Evolutionary conservation across 2,329 filamentous ascomycete genomes (phyloP), one percentile per base, ranked within the genome.

Genomic region (Fusarium drepaniforme): DNA sequence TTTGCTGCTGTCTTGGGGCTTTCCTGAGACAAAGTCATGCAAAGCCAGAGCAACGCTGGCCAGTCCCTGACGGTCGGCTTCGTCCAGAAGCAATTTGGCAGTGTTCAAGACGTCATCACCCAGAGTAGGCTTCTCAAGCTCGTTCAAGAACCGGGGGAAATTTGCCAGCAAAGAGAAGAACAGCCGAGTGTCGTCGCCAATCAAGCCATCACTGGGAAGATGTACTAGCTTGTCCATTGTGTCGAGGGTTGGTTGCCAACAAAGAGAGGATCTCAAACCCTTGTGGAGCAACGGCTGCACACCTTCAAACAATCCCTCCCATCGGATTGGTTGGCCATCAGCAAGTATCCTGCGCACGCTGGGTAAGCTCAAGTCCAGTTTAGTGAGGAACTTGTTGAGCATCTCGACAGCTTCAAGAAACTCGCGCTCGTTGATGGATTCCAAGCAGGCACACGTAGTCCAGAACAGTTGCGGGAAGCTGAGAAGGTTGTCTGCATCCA

Each of bases 391-490:
- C 79, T 94, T 93, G 68, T 97, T 94, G 12, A 99, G 88, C 94
- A 99, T 98, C 63, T 94, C 93, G 15, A 98, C 87, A 25, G 94
- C 95, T 81, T 98, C 97, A 72, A 97, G 90, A 73, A 98, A 99
- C 80, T 99, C 97, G 25, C 93, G 90, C 83, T 99, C 97, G 75
- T 98, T 97, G 79, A 98, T 97, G 0, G 97, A 98, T 80, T 98
- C 96, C 23, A 99, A 86, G 81, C 97, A 99, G 13, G 97, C 97
- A 79, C 96, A 98, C 0, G 94, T 98, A 1, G 96, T 97, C 97
- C 97, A 99, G 83, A 99, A 98, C 1, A 99, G 87, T 79, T 98
- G 96, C 2, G 97, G 97, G 75, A 98, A 98, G n/a, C 92, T 91
- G 58, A 97, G 84, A 3, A 99, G 88, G 80, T 96, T 93, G 42